Evolutionary conservation across 1,284 basidiomycete genomes (phyloP), one percentile per base, ranked within the genome.

Genomic region (Trametes polyzona): DNA sequence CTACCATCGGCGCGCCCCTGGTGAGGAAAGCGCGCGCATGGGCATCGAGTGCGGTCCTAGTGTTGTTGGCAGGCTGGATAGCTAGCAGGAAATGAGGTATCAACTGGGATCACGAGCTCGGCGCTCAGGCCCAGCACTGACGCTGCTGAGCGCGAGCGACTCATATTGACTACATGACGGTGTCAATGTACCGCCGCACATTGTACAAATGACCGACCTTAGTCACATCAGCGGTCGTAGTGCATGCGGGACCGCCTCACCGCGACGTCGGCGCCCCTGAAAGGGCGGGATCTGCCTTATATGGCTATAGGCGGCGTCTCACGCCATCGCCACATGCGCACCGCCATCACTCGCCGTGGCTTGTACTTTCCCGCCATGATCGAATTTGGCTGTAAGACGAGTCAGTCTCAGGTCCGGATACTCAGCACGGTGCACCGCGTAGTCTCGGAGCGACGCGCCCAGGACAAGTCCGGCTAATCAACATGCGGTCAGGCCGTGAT

Each of bases 61-160:
- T 72, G 5, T 57, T 57, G 2, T 65, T 79, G 2, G 70, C 75
- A 1, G 73, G 71, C 4, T 79, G 72, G 73, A 74, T 74, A 17
- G 52, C 46, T 11, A 49, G 47, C 12, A 41, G 53, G 39, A 56
- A 48, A 54, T 63, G 24, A 26, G n/a, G n/a, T n/a, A n/a, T n/a
- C n/a, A n/a, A n/a, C n/a, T n/a, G n/a, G n/a, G n/a, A n/a, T n/a
- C n/a, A n/a, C n/a, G n/a, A n/a, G n/a, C n/a, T n/a, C n/a, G n/a
- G n/a, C n/a, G n/a, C n/a, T n/a, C n/a, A n/a, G n/a, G n/a, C n/a
- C n/a, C n/a, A n/a, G n/a, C n/a, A n/a, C n/a, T n/a, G n/a, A n/a
- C n/a, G n/a, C n/a, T n/a, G n/a, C n/a, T n/a, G n/a, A n/a, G n/a
- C n/a, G n/a, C n/a, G n/a, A n/a, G n/a, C n/a, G n/a, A n/a, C n/a